Percentiles rank a stretch among this genome's conserved stretches.
These are phyloP conservation scores for Rubia peregrina DNA, from an alignment of 305 asterid genomes.

Conservation along the genomic window DNA sequence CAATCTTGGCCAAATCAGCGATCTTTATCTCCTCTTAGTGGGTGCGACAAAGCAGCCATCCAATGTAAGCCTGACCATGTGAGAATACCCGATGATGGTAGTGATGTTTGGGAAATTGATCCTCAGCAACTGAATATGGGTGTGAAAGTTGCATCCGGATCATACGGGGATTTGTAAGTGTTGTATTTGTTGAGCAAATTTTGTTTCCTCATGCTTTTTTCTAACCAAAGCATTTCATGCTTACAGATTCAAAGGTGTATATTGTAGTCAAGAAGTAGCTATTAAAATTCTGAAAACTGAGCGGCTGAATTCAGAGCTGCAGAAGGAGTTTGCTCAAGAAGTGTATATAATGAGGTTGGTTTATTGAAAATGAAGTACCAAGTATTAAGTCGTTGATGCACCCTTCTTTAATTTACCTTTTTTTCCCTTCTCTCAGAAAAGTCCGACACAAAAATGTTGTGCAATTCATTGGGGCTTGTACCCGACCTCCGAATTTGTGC, in stretches of 20 bases:
- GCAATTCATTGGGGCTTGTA: slow-evolving; percentile 95
- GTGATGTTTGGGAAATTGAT: slow-evolving; percentile 48
- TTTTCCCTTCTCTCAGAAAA: slow-evolving; percentile 57
- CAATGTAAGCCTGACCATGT: slow-evolving; percentile 37
- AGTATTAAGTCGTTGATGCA: not conserved
- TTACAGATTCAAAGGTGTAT: slow-evolving; percentile 31
- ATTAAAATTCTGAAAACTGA: slow-evolving; percentile 46
- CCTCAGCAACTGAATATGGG: slow-evolving; percentile 32
- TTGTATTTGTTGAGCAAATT: not conserved
- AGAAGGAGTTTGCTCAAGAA: slow-evolving; percentile 47
- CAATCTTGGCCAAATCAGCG: slow-evolving; percentile 29
- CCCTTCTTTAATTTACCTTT: slow-evolving; percentile 14
- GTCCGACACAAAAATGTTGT: slow-evolving; percentile 95
- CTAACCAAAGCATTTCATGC: slow-evolving; percentile 5
- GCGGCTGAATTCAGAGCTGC: slow-evolving; percentile 34
- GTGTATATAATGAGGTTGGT: slow-evolving; percentile 44
- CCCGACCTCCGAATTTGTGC: slow-evolving; percentile 81
- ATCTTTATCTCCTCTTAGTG: slow-evolving; percentile 24
- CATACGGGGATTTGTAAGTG: slow-evolving; percentile 47
- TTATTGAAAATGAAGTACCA: not conserved
- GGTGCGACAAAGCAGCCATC: slow-evolving; percentile 19
- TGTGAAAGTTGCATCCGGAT: slow-evolving; percentile 38
- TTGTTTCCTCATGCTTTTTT: not conserved
- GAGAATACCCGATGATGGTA: slow-evolving; percentile 39
- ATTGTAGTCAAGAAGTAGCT: slow-evolving; percentile 45